Evolutionary conservation across 352 stramenopile genomes (phyloP).

Genomic region (Phytophthora boehmeriae): DNA sequence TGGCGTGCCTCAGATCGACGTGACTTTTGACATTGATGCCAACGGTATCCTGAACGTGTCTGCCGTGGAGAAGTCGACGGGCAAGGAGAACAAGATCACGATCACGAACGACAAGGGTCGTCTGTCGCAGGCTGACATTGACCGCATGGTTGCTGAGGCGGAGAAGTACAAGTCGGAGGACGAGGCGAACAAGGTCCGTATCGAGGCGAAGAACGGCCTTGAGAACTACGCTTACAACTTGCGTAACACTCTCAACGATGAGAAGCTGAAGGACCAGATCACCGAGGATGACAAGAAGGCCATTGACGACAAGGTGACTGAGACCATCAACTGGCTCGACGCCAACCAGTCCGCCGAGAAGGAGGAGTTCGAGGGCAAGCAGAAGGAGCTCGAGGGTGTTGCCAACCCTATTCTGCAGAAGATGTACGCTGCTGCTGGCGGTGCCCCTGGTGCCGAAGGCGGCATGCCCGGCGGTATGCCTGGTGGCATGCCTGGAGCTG

Average conservation of each 20-base stretch:
- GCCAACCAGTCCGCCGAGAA: conserved; percentile 87
- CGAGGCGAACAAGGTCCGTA: conserved; percentile 94
- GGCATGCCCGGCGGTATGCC: conserved; percentile 41
- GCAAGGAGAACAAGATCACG: conserved; percentile 97
- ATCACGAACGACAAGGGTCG: conserved; percentile 98
- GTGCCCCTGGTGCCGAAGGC: conserved; percentile 40
- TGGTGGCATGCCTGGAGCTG: conserved; percentile 25
- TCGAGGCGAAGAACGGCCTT: conserved; percentile 96
- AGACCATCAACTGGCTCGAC: conserved; percentile 98
- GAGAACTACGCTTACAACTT: conserved; percentile 96
- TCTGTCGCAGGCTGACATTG: conserved; percentile 97
- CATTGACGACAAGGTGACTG: conserved; percentile 93
- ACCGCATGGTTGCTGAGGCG: conserved; percentile 97
- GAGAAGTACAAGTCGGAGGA: conserved; percentile 98
- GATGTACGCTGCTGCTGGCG: conserved; percentile 76
- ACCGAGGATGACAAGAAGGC: conserved; percentile 87
- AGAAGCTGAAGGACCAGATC: conserved; percentile 95
- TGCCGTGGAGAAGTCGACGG: conserved; percentile 94
- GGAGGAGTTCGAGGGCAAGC: conserved; percentile 85
- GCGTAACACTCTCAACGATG: conserved; percentile 93
- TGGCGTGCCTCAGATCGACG: conserved; percentile 89
- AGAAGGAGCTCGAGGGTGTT: conserved; percentile 90
- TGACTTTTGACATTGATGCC: conserved; percentile 91
- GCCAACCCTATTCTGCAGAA: conserved; percentile 88
- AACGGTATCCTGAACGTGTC: conserved; percentile 95